These are phyloP conservation scores for Nissolia schottii DNA, from an alignment of 306 rosid genomes.

Conservation along the genomic window DNA sequence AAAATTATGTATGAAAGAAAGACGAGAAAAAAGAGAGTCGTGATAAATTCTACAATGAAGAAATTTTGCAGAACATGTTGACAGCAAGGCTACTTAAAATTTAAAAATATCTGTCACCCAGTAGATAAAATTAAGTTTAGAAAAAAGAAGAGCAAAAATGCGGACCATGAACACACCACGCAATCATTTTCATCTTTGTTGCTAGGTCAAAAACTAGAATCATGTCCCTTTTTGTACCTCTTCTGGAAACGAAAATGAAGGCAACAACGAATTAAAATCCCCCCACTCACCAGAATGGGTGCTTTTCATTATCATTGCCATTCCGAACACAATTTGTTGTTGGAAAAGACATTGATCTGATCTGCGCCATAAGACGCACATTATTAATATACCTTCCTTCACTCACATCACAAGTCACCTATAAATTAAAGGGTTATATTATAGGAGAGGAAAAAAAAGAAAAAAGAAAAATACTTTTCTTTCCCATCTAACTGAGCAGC, in stretches of 20 bases:
- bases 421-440: not conserved
- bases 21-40: too few relatives aligned
- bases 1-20: not conserved
- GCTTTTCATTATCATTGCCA: not conserved
- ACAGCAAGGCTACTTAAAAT: not conserved
- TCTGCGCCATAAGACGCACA: not conserved
- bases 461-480: conserved; percentile 23
- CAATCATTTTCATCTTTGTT: conserved; percentile 9
- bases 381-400: conserved; percentile 18
- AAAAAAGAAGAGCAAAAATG: not conserved
- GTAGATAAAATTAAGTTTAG: not conserved
- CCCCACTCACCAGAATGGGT: not conserved
- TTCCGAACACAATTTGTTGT: not conserved
- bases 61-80: not conserved
- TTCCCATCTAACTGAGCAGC: not conserved
- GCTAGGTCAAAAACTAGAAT: conserved; percentile 26
- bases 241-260: conserved; percentile 8
- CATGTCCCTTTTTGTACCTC: conserved; percentile 6
- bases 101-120: not conserved
- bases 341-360: not conserved
- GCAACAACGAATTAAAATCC: not conserved
- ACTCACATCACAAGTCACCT: not conserved
- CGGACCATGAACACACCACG: not conserved
- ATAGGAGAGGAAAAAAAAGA: not conserved
- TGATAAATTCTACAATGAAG: not conserved